These are phyloP conservation scores for Lathyrus tuberosus DNA, from an alignment of 306 rosid species.

Conservation along the genomic window DNA sequence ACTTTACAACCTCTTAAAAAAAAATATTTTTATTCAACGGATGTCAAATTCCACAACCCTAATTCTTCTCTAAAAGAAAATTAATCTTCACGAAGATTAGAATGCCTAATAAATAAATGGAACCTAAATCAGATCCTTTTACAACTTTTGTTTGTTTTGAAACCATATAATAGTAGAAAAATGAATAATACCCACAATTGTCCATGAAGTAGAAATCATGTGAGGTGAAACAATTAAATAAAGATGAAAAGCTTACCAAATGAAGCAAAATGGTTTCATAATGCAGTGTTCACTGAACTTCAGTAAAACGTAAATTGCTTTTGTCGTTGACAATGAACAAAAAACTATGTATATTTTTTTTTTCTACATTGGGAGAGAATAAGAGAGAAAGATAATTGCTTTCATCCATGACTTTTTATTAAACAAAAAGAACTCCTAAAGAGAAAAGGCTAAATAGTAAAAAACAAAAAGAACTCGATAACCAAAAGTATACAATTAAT, in stretches of 20 bases:
- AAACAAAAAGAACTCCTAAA: slow-evolving; percentile 1
- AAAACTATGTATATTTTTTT: slow-evolving; percentile 5
- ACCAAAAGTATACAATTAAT: background rate
- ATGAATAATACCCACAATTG: slow-evolving; percentile 31
- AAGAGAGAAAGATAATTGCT: no score
- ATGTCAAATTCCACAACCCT: no score
- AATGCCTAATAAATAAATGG: no score
- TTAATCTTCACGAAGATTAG: no score
- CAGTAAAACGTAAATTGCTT: slow-evolving; percentile 26
- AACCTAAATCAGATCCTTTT: no score
- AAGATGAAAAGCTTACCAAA: slow-evolving; percentile 32
- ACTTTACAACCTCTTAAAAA: no score
- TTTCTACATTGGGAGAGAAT: background rate
- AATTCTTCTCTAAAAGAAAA: no score
- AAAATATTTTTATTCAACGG: no score
- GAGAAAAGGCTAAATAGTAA: slow-evolving; percentile 16
- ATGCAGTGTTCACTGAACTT: slow-evolving; percentile 31
- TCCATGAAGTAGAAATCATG: slow-evolving; percentile 1
- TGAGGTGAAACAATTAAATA: slow-evolving; percentile 3
- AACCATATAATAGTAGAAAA: background rate
- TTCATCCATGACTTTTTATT: slow-evolving; percentile 16
- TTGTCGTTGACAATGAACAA: slow-evolving; percentile 32
- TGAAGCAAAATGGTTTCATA: slow-evolving; percentile 27
- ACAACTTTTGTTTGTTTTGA: no score
- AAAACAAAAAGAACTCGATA: background rate